These are phyloP conservation scores for Leccinum pachyderme DNA, from an alignment of 1,284 basidiomycete genomes.

Conservation along the genomic window DNA sequence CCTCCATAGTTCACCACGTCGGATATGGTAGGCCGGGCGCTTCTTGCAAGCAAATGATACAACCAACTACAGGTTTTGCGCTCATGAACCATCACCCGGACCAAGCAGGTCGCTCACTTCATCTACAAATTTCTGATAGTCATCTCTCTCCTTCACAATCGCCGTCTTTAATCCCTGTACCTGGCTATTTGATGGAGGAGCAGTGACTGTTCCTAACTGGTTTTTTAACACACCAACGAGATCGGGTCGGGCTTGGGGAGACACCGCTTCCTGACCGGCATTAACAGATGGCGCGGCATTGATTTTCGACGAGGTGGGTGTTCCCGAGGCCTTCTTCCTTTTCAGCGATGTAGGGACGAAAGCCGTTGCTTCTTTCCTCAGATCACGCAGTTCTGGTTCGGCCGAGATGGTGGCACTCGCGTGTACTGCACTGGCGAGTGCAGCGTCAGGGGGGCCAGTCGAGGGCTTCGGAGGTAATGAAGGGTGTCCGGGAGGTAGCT, in stretches of 20 bases:
- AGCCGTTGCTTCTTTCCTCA: slow-evolving; percentile 88
- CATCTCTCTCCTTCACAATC: slow-evolving; percentile 50
- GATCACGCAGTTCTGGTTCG: slow-evolving; percentile 81
- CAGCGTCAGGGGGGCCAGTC: slow-evolving; percentile 18
- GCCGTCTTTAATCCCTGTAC: slow-evolving; percentile 19
- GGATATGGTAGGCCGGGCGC: not conserved
- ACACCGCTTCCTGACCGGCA: slow-evolving; percentile 34
- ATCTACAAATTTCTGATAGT: slow-evolving; percentile 74
- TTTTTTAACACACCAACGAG: slow-evolving; percentile 58
- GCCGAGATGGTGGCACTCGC: slow-evolving; percentile 72
- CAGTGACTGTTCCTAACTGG: slow-evolving; percentile 48
- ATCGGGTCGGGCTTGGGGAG: slow-evolving; percentile 53
- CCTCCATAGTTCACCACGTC: slow-evolving; percentile 3
- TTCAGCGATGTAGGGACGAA: slow-evolving; percentile 78
- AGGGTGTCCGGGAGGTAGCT: slow-evolving; percentile 29
- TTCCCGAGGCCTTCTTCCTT: slow-evolving; percentile 51
- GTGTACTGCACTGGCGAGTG: slow-evolving; percentile 45
- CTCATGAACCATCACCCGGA: slow-evolving; percentile 16
- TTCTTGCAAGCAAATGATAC: not conserved
- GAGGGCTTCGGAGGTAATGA: slow-evolving; percentile 45
- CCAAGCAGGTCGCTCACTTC: slow-evolving; percentile 65
- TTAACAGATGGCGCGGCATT: slow-evolving; percentile 62
- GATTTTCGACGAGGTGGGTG: slow-evolving; percentile 41
- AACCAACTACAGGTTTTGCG: not conserved
- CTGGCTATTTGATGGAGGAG: slow-evolving; percentile 16